Base-by-base conservation (phyloP, 169 alveolate genomes). In the Plasmodium relictum region DNA sequence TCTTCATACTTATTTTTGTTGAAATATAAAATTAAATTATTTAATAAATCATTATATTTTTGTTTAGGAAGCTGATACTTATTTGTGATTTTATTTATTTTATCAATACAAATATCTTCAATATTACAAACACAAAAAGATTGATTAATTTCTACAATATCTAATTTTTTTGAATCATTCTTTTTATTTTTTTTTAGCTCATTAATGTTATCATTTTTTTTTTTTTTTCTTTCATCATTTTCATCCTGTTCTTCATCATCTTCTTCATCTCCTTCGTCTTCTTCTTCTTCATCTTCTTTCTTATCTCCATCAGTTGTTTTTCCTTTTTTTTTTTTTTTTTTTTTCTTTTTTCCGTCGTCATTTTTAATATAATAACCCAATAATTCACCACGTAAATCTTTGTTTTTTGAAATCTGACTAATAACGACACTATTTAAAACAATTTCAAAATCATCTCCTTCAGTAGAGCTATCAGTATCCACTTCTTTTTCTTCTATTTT, bases 101-200 rank as follows among this genome's bases (percentile, higher is more conserved):
- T 83, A 20, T 83, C 86, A 52, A 83, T 70, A 58, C 83, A 83
- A 52, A 83, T 83, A 69, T 83, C 91, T 83, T 83, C 91, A 69
- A 69, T 70, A 58, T 83, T 83, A 61, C 83, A 56, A 37, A 83
- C 91, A 68, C 91, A 69, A 56, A 83, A 83, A 1, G 91, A 83
- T 58, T 83, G 91, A 39, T 83, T 83, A 69, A 83, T 69, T 68
- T 83, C 91, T 26, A 70, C 74, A 41, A 58, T 12, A 63, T 83
- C 45, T 56, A 70, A 58, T 83, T 83, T 83, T 69, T 83, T 83
- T 5, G 54, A 37, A 18, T 78, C 89, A 31, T 78, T 83, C 44
- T 69, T 83, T 68, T 83, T 70, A 26, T 69, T 69, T 14, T 83
- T 83, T 62, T 69, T 83, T 26, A 20, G 18, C 12, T 83, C 72